Evolutionary conservation across 2,329 filamentous ascomycete species (phyloP).

Genomic region (Fusarium nygamai): DNA sequence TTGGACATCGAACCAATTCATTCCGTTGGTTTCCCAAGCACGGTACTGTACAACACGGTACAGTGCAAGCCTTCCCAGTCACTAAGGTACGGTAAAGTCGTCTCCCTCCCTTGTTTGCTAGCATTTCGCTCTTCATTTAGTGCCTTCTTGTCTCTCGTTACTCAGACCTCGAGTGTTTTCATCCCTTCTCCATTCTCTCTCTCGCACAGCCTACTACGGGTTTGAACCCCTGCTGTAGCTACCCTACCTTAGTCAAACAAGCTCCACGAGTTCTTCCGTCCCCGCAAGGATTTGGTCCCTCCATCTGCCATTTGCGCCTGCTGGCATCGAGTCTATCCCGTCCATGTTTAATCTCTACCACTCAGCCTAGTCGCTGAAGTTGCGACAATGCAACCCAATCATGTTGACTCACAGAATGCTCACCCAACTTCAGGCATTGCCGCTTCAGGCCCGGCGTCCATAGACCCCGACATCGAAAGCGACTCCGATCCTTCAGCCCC

Average conservation of each 20-base stretch:
- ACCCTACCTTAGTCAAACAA: constrained; percentile 14
- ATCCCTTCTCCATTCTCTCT: constrained; percentile 5
- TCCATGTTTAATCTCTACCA: constrained; percentile 40
- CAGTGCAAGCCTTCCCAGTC: constrained; percentile 32
- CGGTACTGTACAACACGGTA: constrained; percentile 8
- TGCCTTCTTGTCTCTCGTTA: constrained; percentile 23
- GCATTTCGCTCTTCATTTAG: constrained; percentile 11
- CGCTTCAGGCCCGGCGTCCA: constrained; percentile 29
- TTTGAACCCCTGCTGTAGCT: constrained; percentile 11
- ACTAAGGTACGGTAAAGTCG: constrained; percentile 18
- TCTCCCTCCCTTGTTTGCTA: constrained; percentile 32
- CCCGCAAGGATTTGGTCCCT: constrained; percentile 32
- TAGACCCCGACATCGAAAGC: constrained; percentile 40
- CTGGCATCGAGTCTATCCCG: constrained; percentile 20
- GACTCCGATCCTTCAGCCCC: constrained; percentile 30
- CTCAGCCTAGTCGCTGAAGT: constrained; percentile 43
- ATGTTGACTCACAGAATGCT: constrained; percentile 41
- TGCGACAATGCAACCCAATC: constrained; percentile 44
- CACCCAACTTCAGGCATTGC: constrained; percentile 38
- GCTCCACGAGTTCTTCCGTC: constrained; percentile 38
- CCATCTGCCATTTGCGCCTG: constrained; percentile 23
- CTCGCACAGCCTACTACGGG: neutral
- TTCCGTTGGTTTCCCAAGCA: constrained; percentile 23
- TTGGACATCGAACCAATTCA: constrained; percentile 24
- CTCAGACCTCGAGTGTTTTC: constrained; percentile 13